These are phyloP conservation scores for Vickermania spadyakhi DNA, from an alignment of 208 protist species.

Conservation along the genomic window DNA sequence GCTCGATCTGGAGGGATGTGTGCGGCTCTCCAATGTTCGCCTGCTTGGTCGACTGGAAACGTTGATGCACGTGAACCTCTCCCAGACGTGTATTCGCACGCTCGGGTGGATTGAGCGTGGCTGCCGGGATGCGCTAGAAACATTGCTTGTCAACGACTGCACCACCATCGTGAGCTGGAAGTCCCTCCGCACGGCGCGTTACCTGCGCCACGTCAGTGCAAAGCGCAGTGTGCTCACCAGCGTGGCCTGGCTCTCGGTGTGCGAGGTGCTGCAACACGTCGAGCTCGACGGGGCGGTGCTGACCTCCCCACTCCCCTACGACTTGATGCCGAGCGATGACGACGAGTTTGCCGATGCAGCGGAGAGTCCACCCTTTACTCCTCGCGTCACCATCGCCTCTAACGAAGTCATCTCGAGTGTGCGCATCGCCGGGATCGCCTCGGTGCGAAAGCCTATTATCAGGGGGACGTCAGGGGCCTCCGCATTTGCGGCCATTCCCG, in stretches of 20 bases:
- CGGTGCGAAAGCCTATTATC: too few relatives aligned
- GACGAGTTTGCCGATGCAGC: too few relatives aligned
- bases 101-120: not conserved
- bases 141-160: not conserved
- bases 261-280: not conserved
- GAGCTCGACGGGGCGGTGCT: not conserved
- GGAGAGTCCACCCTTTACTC: too few relatives aligned
- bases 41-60: not conserved
- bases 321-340: too few relatives aligned
- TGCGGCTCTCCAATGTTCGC: not conserved
- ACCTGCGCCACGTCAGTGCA: not conserved
- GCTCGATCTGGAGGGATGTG: not conserved
- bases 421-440: too few relatives aligned
- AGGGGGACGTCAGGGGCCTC: too few relatives aligned
- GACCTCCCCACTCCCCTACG: too few relatives aligned
- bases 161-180: not conserved
- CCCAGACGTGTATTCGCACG: not conserved
- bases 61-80: not conserved
- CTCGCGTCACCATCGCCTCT: too few relatives aligned
- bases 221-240: not conserved
- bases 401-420: too few relatives aligned
- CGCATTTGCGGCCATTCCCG: too few relatives aligned
- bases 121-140: not conserved
- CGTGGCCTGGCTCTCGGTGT: not conserved
- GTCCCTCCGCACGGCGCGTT: not conserved